phyloP scores from a whole-genome alignment of 345 rosid genomes.

The Eucalyptus shirleyi region DNA sequence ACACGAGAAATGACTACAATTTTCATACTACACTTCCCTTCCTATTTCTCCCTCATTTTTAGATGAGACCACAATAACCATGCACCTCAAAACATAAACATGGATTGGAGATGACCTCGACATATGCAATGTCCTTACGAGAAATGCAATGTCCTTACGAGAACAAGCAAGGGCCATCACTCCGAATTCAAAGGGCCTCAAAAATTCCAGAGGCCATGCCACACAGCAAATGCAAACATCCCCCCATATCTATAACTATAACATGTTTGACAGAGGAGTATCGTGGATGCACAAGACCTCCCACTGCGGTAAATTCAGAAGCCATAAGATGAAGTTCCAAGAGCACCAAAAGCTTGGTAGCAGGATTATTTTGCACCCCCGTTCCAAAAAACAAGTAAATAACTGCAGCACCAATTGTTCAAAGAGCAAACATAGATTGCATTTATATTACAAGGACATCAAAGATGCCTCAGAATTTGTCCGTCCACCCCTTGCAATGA shows the following conservation, averaged over 20 bases:
- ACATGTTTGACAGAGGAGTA: neutral
- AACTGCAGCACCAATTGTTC: neutral
- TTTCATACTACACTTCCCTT: neutral
- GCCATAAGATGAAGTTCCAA: neutral
- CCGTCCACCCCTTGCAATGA: neutral
- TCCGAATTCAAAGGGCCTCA: neutral
- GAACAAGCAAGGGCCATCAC: neutral
- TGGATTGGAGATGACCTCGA: neutral
- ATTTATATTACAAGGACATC: neutral
- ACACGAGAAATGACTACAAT: neutral
- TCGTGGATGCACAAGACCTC: neutral
- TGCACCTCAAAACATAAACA: neutral
- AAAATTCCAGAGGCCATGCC: neutral
- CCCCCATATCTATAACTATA: neutral
- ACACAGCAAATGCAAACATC: neutral
- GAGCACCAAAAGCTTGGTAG: neutral
- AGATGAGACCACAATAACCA: neutral
- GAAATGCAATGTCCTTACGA: neutral
- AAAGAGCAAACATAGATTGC: neutral
- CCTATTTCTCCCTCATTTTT: neutral
- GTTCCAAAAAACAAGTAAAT: neutral
- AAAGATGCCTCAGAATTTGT: neutral
- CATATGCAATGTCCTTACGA: neutral
- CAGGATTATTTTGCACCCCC: neutral
- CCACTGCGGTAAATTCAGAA: neutral